A percentile compares a stretch with the other conserved stretches of the same genome.
Conservation (phyloP, 2,329 filamentous ascomycete genomes). For the Westerdykella aurantiaca region DNA sequence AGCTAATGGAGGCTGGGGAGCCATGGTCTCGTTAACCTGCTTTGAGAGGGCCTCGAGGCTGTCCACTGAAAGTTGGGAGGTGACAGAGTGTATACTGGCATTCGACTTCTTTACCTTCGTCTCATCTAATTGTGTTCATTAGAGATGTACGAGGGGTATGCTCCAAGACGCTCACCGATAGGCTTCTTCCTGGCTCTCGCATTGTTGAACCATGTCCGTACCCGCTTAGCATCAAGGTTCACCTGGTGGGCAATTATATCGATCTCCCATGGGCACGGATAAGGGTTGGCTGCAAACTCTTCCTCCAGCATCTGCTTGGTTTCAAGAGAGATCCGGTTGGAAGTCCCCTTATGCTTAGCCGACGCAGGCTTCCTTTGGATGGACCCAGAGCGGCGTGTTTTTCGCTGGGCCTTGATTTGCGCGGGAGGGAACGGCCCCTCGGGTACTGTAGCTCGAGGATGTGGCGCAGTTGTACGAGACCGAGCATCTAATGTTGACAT, state of each 20-base stretch:
- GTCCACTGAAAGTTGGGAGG: conserved; percentile 23
- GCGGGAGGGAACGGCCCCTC: background rate
- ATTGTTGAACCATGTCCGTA: conserved; percentile 35
- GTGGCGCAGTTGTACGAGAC: too few species aligned
- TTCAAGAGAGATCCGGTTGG: conserved; percentile 27
- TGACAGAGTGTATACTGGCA: conserved; percentile 9
- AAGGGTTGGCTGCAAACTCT: conserved; percentile 31
- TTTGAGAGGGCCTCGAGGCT: conserved; percentile 27
- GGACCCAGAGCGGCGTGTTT: conserved; percentile 8
- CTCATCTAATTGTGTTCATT: background rate
- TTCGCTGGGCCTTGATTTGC: background rate
- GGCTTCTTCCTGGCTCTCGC: conserved; percentile 28
- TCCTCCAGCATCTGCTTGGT: conserved; percentile 31
- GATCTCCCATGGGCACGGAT: conserved; percentile 32
- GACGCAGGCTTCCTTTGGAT: conserved; percentile 27
- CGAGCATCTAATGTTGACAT: too few species aligned
- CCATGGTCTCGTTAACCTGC: conserved; percentile 12
- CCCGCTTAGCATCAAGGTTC: conserved; percentile 32
- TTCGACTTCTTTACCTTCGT: conserved; percentile 1
- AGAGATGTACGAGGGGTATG: background rate
- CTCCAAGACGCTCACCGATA: conserved; percentile 11
- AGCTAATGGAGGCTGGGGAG: conserved; percentile 28
- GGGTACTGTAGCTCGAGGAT: too few species aligned
- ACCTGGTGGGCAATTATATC: conserved; percentile 35
- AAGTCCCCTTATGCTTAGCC: conserved; percentile 29